Conservation (phyloP, 371 early-diverging fungal genomes). For the Saksenaea vasiformis region DNA sequence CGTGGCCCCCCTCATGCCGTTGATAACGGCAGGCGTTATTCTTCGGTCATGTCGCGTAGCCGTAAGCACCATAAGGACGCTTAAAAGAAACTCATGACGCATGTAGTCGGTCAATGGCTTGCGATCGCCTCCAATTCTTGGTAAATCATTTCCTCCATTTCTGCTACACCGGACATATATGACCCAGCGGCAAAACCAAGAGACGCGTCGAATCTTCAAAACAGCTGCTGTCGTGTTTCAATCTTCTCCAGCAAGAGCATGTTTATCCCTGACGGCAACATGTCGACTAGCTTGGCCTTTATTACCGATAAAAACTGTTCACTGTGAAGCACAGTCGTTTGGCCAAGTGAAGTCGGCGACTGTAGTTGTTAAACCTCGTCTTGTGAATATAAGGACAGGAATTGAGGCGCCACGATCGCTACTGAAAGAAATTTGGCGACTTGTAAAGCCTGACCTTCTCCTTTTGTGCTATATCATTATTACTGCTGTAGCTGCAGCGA, state of each 20-base stretch:
- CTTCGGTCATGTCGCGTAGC: not conserved
- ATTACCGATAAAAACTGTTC: conserved; percentile 8
- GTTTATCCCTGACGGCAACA: not conserved
- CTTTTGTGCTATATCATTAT: conserved; percentile 54
- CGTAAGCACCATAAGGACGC: not conserved
- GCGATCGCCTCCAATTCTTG: not conserved
- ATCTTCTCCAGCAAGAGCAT: not conserved
- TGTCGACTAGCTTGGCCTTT: not conserved
- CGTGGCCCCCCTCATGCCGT: conserved; percentile 1
- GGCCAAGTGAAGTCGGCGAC: not conserved
- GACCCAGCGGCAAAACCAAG: not conserved
- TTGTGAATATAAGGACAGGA: conserved; percentile 4
- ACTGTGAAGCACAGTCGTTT: conserved; percentile 19
- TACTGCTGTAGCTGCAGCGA: conserved; percentile 68
- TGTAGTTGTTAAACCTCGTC: conserved; percentile 5
- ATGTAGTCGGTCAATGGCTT: not conserved
- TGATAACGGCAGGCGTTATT: not conserved
- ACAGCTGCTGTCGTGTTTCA: not conserved
- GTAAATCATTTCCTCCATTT: not conserved
- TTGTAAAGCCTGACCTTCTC: conserved; percentile 58
- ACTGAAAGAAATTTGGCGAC: conserved; percentile 40
- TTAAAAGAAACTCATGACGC: not conserved
- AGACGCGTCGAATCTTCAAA: not conserved
- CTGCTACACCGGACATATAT: not conserved
- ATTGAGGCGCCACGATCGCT: conserved; percentile 13